Evolutionary conservation across 2,329 filamentous ascomycete species (phyloP).

Genomic region (Akanthomyces uredinophilus): DNA sequence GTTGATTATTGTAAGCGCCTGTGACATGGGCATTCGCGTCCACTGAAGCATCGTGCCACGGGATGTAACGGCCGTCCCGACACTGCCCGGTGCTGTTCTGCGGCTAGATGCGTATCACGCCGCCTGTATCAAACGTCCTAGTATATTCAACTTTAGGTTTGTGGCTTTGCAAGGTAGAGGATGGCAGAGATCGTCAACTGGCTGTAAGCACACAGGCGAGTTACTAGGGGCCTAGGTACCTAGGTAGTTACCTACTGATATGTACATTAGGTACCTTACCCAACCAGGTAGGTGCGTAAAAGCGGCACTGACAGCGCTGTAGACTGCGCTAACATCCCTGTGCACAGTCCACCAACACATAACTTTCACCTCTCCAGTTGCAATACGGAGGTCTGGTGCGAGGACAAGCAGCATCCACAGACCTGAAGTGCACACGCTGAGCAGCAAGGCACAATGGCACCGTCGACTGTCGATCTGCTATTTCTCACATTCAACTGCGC

Average conservation of each 20-base stretch:
- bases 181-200: neutral
- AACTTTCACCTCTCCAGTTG: neutral
- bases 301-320: neutral
- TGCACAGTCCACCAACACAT: neutral
- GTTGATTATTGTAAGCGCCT: neutral
- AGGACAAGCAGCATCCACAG: neutral
- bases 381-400: neutral
- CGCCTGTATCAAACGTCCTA: too few species aligned
- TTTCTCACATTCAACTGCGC: conserved; percentile 89
- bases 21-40: neutral
- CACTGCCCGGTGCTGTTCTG: neutral
- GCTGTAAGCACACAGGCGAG: neutral
- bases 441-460: conserved; percentile 25
- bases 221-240: too few species aligned
- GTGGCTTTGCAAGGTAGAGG: neutral
- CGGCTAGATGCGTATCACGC: neutral
- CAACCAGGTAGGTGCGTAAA: neutral
- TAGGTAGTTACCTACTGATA: too few species aligned
- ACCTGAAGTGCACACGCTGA: neutral
- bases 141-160: too few species aligned
- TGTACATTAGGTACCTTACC: too few species aligned
- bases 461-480: conserved; percentile 61
- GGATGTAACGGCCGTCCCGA: neutral
- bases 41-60: neutral
- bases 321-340: neutral